Evolutionary conservation across 805 yeast genomes (phyloP).

Genomic region (Teunomyces barrocoloradensis): DNA sequence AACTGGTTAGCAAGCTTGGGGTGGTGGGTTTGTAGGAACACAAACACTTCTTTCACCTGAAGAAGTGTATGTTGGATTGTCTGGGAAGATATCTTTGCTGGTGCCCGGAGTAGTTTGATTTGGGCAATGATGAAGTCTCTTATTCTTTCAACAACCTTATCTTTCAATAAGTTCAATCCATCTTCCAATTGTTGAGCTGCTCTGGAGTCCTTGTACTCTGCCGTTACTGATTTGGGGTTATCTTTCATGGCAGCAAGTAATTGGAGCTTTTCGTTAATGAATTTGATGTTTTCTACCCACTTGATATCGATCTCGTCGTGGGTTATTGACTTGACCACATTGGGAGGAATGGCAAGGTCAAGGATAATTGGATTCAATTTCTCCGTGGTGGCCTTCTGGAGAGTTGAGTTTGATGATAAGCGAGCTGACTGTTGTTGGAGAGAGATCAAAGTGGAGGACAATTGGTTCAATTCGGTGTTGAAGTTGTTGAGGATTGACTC

Average conservation of each 20-base stretch:
- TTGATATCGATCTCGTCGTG: slow-evolving; percentile 52
- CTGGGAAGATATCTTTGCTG: slow-evolving; percentile 64
- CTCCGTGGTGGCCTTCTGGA: slow-evolving; percentile 29
- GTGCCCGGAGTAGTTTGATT: slow-evolving; percentile 62
- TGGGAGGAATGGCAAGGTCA: slow-evolving; percentile 75
- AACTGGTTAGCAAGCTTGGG: slow-evolving; percentile 68
- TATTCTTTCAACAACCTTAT: slow-evolving; percentile 70
- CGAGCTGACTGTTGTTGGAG: slow-evolving; percentile 35
- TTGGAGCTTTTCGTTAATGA: slow-evolving; percentile 55
- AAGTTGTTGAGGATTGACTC: slow-evolving; percentile 53
- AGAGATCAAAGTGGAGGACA: slow-evolving; percentile 30
- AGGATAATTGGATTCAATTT: slow-evolving; percentile 72
- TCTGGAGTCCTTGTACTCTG: slow-evolving; percentile 19
- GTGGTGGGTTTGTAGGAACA: slow-evolving; percentile 54
- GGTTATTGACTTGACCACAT: slow-evolving; percentile 55
- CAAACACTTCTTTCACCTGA: slow-evolving; percentile 57
- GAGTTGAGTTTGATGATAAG: slow-evolving; percentile 25
- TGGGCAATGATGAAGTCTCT: slow-evolving; percentile 64
- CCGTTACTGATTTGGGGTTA: background rate
- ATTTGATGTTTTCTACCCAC: slow-evolving; percentile 69
- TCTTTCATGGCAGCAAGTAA: slow-evolving; percentile 42
- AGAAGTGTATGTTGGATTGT: slow-evolving; percentile 65
- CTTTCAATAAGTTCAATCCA: slow-evolving; percentile 50
- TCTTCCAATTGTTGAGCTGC: slow-evolving; percentile 29
- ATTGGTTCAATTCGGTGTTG: slow-evolving; percentile 45